These are phyloP conservation scores for Datura wrightii DNA, from an alignment of 257 asterid genomes.

Conservation along the genomic window DNA sequence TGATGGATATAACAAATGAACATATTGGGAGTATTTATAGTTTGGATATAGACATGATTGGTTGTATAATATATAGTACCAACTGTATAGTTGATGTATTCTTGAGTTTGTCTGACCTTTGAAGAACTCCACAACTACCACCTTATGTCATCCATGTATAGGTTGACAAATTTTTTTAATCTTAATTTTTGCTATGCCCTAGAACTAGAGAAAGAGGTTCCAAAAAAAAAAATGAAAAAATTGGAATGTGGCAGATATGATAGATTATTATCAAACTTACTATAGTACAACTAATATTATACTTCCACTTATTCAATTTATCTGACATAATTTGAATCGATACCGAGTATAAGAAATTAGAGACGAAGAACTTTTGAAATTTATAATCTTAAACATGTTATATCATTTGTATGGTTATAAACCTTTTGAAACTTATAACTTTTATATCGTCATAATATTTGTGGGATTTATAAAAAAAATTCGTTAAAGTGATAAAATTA, in stretches of 20 bases:
- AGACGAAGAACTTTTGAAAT: background rate
- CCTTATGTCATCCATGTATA: background rate
- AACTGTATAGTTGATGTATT: background rate
- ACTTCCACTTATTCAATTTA: background rate
- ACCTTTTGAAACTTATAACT: background rate
- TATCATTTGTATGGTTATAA: background rate
- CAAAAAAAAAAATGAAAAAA: too few relatives aligned
- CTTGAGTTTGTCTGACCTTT: background rate
- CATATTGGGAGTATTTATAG: constrained; percentile 21
- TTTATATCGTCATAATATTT: background rate
- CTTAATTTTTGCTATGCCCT: background rate
- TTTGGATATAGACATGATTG: background rate
- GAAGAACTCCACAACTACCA: background rate
- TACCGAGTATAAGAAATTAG: background rate
- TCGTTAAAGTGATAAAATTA: too few relatives aligned
- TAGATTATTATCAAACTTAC: too few relatives aligned
- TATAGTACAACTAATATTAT: too few relatives aligned
- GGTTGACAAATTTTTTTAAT: background rate
- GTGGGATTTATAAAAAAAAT: background rate
- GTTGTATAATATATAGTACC: background rate
- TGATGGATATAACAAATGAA: background rate
- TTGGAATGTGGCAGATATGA: too few relatives aligned
- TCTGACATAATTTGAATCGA: background rate
- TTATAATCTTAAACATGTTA: background rate
- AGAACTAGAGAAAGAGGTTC: background rate